Evolutionary conservation across 1,284 basidiomycete genomes (phyloP).

Genomic region (Microbotryum saponariae): DNA sequence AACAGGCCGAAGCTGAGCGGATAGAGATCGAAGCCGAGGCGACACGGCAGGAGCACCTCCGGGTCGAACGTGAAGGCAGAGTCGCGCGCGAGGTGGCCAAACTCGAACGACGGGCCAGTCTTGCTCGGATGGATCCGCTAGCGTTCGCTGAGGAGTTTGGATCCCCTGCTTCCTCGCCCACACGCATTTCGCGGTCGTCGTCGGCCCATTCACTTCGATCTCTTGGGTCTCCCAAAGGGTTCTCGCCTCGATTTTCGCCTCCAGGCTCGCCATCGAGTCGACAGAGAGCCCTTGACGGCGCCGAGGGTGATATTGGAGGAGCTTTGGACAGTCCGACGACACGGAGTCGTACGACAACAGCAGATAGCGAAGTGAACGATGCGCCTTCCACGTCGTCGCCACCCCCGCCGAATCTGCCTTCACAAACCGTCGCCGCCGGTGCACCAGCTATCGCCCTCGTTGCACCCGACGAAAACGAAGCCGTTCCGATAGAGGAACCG

Average conservation of each 20-base stretch:
- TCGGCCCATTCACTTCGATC: neutral
- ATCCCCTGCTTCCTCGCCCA: neutral
- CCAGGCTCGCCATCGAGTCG: neutral
- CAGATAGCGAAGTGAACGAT: no score
- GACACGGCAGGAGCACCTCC: constrained; percentile 1
- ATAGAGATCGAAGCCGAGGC: neutral
- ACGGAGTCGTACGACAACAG: neutral
- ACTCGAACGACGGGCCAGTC: constrained; percentile 24
- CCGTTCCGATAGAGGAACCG: constrained; percentile 13
- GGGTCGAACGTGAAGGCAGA: neutral
- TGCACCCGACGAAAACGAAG: constrained; percentile 5
- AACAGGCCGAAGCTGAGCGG: constrained; percentile 35
- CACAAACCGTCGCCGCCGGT: constrained; percentile 21
- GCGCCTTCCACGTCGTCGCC: neutral
- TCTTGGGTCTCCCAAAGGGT: neutral
- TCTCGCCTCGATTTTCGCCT: neutral
- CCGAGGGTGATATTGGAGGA: constrained; percentile 15
- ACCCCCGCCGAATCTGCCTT: constrained; percentile 15
- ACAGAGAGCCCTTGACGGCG: constrained; percentile 6
- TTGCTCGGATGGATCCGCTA: constrained; percentile 12
- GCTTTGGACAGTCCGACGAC: constrained; percentile 21
- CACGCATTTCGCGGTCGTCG: constrained; percentile 1
- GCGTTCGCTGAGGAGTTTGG: neutral
- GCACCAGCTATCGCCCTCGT: constrained; percentile 25
- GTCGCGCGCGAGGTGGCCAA: constrained; percentile 24